These are phyloP conservation scores for Metschnikowia cerradonensis DNA, from an alignment of 805 yeast species.

Conservation along the genomic window DNA sequence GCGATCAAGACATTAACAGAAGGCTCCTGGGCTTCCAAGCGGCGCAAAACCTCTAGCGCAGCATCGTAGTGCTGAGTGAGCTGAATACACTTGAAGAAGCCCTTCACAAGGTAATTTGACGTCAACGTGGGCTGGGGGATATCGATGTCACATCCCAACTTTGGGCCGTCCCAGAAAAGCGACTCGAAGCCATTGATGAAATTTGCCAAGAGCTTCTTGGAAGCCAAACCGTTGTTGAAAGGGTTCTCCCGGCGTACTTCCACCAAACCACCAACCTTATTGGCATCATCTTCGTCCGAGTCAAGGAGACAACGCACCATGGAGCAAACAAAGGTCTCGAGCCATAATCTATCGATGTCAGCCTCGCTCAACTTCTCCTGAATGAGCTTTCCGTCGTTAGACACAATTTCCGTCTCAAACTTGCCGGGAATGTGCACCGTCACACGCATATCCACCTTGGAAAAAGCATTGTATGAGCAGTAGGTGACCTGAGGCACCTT, in stretches of 20 bases:
- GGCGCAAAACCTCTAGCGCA: conserved; percentile 55
- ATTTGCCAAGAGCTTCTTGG: conserved; percentile 35
- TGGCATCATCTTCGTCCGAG: conserved; percentile 63
- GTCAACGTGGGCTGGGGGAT: conserved; percentile 63
- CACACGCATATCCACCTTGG: conserved; percentile 65
- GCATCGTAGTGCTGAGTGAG: conserved; percentile 61
- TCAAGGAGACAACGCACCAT: conserved; percentile 70
- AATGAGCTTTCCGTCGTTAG: conserved; percentile 48
- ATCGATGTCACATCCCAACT: conserved; percentile 61
- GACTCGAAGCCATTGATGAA: conserved; percentile 65
- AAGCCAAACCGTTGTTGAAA: conserved; percentile 45
- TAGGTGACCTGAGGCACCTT: conserved; percentile 69
- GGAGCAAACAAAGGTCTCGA: conserved; percentile 59
- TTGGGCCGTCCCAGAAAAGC: conserved; percentile 63
- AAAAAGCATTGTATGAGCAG: conserved; percentile 58
- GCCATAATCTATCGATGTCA: conserved; percentile 54
- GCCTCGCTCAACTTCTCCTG: conserved; percentile 44
- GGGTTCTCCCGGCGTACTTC: conserved; percentile 86
- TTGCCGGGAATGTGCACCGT: conserved; percentile 74
- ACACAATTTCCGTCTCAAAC: conserved; percentile 52
- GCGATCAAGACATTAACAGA: conserved; percentile 57
- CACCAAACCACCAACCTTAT: conserved; percentile 56
- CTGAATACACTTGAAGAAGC: conserved; percentile 59
- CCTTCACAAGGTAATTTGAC: conserved; percentile 70
- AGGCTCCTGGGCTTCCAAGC: conserved; percentile 50